Percentiles rank a stretch among this genome's conserved stretches.
These are phyloP conservation scores for Talaromyces nanjingensis DNA, from an alignment of 495 filamentous ascomycete genomes.

Conservation along the genomic window DNA sequence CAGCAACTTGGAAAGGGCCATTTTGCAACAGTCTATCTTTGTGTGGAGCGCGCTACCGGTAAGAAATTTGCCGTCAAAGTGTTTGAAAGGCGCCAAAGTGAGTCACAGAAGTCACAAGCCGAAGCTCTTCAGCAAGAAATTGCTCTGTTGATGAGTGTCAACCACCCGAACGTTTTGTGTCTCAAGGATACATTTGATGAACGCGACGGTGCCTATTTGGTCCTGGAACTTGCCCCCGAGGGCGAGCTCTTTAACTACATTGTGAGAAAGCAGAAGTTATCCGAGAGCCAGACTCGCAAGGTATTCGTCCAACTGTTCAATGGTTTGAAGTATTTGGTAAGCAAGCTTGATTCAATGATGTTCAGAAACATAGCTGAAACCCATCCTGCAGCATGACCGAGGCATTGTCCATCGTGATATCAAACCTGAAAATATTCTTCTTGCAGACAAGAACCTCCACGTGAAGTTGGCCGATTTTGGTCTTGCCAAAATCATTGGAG, in stretches of 20 bases:
- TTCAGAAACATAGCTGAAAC: constrained; percentile 11
- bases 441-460: constrained; percentile 72
- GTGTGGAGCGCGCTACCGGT: constrained; percentile 77
- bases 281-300: constrained; percentile 74
- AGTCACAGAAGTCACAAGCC: constrained; percentile 73
- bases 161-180: constrained; percentile 91
- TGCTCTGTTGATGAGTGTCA: constrained; percentile 90
- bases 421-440: constrained; percentile 95
- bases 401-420: constrained; percentile 98
- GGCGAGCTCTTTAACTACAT: constrained; percentile 96
- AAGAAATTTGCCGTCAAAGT: constrained; percentile 86
- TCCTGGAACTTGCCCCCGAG: constrained; percentile 84
- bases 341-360: constrained; percentile 13
- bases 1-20: constrained; percentile 93
- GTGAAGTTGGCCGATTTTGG: constrained; percentile 98
- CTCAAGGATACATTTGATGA: constrained; percentile 96
- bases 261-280: constrained; percentile 77
- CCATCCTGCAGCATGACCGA: constrained; percentile 76
- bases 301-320: constrained; percentile 90
- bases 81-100: constrained; percentile 73
- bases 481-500: constrained; percentile 96
- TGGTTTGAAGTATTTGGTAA: constrained; percentile 88
- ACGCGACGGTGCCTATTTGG: constrained; percentile 79
- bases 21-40: constrained; percentile 91
- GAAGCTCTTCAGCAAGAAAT: constrained; percentile 92